A percentile compares a stretch with the other conserved stretches of the same genome.
phyloP scores from a whole-genome alignment of 768 basidiomycete genomes.

The Exidia glandulosa region DNA sequence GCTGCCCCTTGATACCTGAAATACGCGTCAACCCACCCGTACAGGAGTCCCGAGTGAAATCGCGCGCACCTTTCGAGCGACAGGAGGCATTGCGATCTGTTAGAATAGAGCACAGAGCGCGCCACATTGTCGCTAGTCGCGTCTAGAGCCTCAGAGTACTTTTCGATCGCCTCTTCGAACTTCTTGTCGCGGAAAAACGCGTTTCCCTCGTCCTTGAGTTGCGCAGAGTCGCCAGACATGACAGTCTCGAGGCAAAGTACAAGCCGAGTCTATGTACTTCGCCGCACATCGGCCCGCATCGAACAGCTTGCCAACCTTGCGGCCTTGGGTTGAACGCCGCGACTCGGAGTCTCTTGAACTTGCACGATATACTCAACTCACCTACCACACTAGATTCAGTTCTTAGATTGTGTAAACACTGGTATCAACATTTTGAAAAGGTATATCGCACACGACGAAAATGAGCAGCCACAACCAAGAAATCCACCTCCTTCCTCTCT shows the following conservation, averaged over 20 bases:
- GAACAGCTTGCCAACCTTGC: neutral
- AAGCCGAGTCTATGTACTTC: neutral
- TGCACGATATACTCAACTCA: too few relatives aligned
- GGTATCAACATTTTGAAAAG: too few relatives aligned
- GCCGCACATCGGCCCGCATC: neutral
- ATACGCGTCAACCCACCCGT: neutral
- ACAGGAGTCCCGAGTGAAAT: neutral
- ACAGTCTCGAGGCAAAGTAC: neutral
- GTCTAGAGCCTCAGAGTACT: conserved; percentile 33
- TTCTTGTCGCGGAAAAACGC: conserved; percentile 23
- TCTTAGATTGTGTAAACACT: too few relatives aligned
- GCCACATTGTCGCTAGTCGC: conserved; percentile 27
- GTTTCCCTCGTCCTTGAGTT: conserved; percentile 33
- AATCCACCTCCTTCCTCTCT: neutral
- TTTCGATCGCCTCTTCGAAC: conserved; percentile 24
- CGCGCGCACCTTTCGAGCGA: neutral
- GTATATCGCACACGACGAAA: too few relatives aligned
- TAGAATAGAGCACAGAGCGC: conserved; percentile 28
- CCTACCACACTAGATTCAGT: too few relatives aligned
- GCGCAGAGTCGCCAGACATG: neutral
- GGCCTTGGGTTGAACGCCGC: neutral
- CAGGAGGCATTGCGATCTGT: neutral
- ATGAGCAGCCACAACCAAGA: neutral
- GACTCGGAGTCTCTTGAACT: too few relatives aligned
- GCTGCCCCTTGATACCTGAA: neutral